Percentiles rank a stretch among this genome's conserved stretches.
Conservation (phyloP, 2,329 filamentous ascomycete genomes). For the Colletotrichum noveboracense region DNA sequence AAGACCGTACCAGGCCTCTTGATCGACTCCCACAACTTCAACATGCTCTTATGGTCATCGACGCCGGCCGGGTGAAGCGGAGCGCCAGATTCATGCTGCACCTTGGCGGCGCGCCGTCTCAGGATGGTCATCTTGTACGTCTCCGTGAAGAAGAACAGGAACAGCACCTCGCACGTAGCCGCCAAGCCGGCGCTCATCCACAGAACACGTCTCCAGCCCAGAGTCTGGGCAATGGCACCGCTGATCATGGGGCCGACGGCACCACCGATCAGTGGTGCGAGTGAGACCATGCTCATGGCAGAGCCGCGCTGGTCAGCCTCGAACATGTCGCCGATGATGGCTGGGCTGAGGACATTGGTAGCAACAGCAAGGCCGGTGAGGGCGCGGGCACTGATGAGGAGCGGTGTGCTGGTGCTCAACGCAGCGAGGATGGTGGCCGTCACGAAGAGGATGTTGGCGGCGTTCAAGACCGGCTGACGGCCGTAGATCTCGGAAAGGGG, state of each 20-base stretch:
- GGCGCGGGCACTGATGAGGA: conserved; percentile 59
- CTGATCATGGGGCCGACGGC: conserved; percentile 61
- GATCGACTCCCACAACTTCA: conserved; percentile 44
- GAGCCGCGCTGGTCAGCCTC: conserved; percentile 59
- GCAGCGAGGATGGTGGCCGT: conserved; percentile 52
- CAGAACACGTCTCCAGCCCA: conserved; percentile 60
- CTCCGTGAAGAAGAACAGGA: conserved; percentile 60
- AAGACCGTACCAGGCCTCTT: conserved; percentile 52
- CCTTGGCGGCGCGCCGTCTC: conserved; percentile 40
- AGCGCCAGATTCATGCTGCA: conserved; percentile 33
- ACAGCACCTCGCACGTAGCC: conserved; percentile 51
- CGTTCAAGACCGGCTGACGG: conserved; percentile 59
- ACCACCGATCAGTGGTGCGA: conserved; percentile 63
- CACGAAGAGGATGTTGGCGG: conserved; percentile 57
- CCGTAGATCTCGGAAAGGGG: conserved; percentile 68
- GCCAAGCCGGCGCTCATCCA: conserved; percentile 56
- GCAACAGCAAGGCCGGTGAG: conserved; percentile 68
- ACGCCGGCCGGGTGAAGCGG: conserved; percentile 6
- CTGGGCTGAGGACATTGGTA: conserved; percentile 66
- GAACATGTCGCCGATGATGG: conserved; percentile 70
- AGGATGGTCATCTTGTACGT: conserved; percentile 66
- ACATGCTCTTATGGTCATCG: conserved; percentile 26
- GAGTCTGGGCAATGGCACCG: conserved; percentile 56
- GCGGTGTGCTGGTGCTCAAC: conserved; percentile 45
- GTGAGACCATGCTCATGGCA: conserved; percentile 61